A percentile compares a stretch with the other conserved stretches of the same genome.
These are phyloP conservation scores for Chaetoceros muelleri DNA, from an alignment of 108 stramenopile genomes.

Conservation along the genomic window DNA sequence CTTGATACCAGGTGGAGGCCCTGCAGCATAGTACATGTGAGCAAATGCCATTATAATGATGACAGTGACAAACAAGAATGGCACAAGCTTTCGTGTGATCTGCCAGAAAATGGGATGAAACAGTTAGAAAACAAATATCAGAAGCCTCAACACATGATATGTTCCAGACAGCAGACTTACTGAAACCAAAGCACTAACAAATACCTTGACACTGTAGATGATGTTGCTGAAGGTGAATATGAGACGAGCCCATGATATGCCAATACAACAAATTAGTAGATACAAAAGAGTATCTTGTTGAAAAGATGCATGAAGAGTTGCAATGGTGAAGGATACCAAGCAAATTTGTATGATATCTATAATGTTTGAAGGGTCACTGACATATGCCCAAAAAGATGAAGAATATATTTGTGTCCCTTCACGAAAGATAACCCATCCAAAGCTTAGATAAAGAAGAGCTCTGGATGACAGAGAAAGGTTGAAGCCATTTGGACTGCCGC, in stretches of 20 bases:
- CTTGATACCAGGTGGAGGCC: not conserved
- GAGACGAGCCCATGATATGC: not conserved
- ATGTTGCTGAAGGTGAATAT: not conserved
- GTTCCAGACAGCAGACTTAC: too few relatives aligned
- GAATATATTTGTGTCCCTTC: too few relatives aligned
- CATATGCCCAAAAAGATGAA: too few relatives aligned
- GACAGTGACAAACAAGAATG: not conserved
- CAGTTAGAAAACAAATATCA: not conserved
- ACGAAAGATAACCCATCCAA: too few relatives aligned
- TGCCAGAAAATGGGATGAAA: not conserved
- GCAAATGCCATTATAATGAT: not conserved
- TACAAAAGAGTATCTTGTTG: not conserved
- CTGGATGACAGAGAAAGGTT: not conserved
- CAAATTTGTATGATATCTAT: too few relatives aligned
- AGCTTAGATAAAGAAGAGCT: too few relatives aligned
- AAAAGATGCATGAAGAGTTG: not conserved
- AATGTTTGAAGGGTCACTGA: too few relatives aligned
- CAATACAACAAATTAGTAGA: not conserved
- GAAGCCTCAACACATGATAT: not conserved
- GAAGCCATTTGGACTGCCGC: not conserved
- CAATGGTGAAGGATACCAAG: not conserved
- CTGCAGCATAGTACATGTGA: not conserved
- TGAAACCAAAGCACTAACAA: not conserved
- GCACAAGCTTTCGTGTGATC: not conserved
- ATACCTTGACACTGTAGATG: not conserved